Percentiles rank a stretch among this genome's conserved stretches.
Conservation (phyloP, 345 rosid genomes). For the Arabidopsis thaliana region TAIR10.1 NC_003076.8:22824501-22825000, state of each 20-base stretch:
- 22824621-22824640: slow-evolving; percentile 33
- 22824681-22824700: slow-evolving; percentile 79
- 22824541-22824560: slow-evolving; percentile 81
- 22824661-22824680: slow-evolving; percentile 87
- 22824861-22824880: slow-evolving; percentile 71
- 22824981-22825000: slow-evolving; percentile 25
- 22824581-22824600: slow-evolving; percentile 68
- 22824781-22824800: slow-evolving; percentile 29
- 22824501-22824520: not conserved
- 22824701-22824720: slow-evolving; percentile 84
- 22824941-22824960: slow-evolving; percentile 62
- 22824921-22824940: slow-evolving; percentile 90
- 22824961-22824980: slow-evolving; percentile 16
- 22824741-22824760: slow-evolving; percentile 83
- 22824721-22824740: slow-evolving; percentile 70
- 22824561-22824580: slow-evolving; percentile 89
- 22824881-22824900: slow-evolving; percentile 76
- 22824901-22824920: slow-evolving; percentile 61
- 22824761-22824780: slow-evolving; percentile 70
- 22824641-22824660: slow-evolving; percentile 31
- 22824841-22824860: slow-evolving; percentile 55
- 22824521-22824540: slow-evolving; percentile 82
- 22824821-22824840: slow-evolving; percentile 1
- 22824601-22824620: slow-evolving; percentile 29
- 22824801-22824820: slow-evolving; percentile 5